Base-by-base conservation (phyloP, 805 yeast species). In the Candida incommunis region DNA sequence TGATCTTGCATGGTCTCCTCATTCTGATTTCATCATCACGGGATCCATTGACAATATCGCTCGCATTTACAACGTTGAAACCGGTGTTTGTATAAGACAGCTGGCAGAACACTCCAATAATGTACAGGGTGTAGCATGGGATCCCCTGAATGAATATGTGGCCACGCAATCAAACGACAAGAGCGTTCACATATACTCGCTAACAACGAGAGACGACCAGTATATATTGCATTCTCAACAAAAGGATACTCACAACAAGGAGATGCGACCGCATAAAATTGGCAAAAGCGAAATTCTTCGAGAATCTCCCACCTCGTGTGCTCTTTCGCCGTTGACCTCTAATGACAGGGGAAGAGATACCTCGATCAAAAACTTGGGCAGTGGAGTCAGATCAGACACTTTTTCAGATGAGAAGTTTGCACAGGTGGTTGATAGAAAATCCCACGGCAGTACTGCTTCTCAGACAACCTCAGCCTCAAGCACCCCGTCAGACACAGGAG, bases 91-190 rank as follows among this genome's bases (percentile, higher is more conserved):
- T 51, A 66, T 81, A 0, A 60, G 68, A 23, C 80, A 76, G 51
- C 67, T 80, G 48, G 75, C 75, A 3, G 85, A 82, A 47, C 97
- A 92, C 61, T 67, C 68, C 41, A 95, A 88, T 60, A 90, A 85
- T 54, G 94, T 92, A 2, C 99, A 92, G 62, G 99, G 99, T 2
- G 90, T 92, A 3, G 70, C 82, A 0, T 92, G 97, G 97, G 98
- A 92, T 59, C 98, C 98, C 4, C 58, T 67, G 45, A 78, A 81
- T 50, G 76, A 81, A 59, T 85, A 62, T 52, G 61, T 92, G 3
- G 85, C 88, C 1, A 82, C 95, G 4, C 96, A 88, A 60, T 78
- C 92, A 22, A 94, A 96, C 11, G 98, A 92, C 63, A 66, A 95
- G 48, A 70, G 85, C 2, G 79, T 90, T 11, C 78, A 77, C 50